A percentile compares a stretch with the other conserved stretches of the same genome.
Conservation (phyloP, 1,139 yeast species). For the Taiozyma onychis region DNA sequence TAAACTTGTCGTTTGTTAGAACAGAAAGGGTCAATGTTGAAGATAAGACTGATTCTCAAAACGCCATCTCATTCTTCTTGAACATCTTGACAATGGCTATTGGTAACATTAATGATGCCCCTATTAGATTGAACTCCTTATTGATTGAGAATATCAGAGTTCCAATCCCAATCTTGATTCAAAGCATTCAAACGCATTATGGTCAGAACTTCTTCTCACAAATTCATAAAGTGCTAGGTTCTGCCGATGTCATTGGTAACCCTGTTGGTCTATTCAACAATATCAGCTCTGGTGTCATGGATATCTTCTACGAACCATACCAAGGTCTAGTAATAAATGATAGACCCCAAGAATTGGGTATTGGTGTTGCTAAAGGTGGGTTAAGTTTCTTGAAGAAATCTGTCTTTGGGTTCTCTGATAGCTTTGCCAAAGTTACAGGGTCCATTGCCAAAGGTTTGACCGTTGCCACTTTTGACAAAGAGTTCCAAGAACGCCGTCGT, state of each 20-base stretch:
- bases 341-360: conserved; percentile 92
- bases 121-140: conserved; percentile 82
- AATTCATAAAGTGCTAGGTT: conserved; percentile 86
- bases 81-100: conserved; percentile 94
- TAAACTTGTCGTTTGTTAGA: conserved; percentile 86
- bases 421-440: conserved; percentile 88
- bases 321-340: conserved; percentile 93
- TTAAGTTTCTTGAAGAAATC: conserved; percentile 90
- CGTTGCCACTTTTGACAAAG: conserved; percentile 81
- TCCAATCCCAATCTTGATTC: conserved; percentile 68
- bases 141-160: conserved; percentile 86
- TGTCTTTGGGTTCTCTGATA: conserved; percentile 90
- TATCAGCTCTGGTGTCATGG: conserved; percentile 90
- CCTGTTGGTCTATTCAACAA: conserved; percentile 96
- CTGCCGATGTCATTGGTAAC: conserved; percentile 94
- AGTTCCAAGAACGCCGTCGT: conserved; percentile 78
- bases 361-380: conserved; percentile 95
- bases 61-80: conserved; percentile 65
- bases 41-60: conserved; percentile 51
- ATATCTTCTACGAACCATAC: conserved; percentile 95
- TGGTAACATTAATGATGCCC: conserved; percentile 96
- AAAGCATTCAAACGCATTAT: conserved; percentile 78
- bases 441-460: conserved; percentile 92
- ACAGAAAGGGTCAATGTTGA: conserved; percentile 73
- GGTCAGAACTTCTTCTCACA: conserved; percentile 91